These are phyloP conservation scores for Pseudogymnoascus pannorum DNA, from an alignment of 2,329 filamentous ascomycete species.

Conservation along the genomic window DNA sequence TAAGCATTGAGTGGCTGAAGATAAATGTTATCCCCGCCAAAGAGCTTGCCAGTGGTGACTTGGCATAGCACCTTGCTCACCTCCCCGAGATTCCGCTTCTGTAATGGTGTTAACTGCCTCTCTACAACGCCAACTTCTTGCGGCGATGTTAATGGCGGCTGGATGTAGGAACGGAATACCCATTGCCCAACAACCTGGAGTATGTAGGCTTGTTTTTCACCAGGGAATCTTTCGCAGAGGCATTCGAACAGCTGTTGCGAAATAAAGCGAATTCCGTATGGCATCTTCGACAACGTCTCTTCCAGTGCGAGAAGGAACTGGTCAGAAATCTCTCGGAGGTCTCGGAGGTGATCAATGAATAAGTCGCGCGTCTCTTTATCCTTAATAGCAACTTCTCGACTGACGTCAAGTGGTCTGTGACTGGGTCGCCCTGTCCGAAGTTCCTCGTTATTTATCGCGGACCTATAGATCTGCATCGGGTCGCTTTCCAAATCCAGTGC, in stretches of 20 bases:
- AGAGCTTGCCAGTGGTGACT: slow-evolving; percentile 78
- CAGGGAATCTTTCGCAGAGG: slow-evolving; percentile 68
- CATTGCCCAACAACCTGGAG: slow-evolving; percentile 82
- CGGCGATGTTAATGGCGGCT: slow-evolving; percentile 80
- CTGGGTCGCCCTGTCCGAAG: slow-evolving; percentile 83
- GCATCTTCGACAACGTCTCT: slow-evolving; percentile 78
- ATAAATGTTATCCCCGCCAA: slow-evolving; percentile 92
- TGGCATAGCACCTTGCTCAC: slow-evolving; percentile 89
- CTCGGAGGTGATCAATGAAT: slow-evolving; percentile 90
- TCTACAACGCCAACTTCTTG: slow-evolving; percentile 92
- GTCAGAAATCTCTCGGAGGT: slow-evolving; percentile 88
- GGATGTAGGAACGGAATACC: slow-evolving; percentile 91
- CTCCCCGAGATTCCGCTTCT: slow-evolving; percentile 86
- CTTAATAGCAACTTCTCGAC: slow-evolving; percentile 88
- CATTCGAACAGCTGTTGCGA: slow-evolving; percentile 78
- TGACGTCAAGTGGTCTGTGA: slow-evolving; percentile 72
- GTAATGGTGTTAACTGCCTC: slow-evolving; percentile 77
- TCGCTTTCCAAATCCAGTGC: slow-evolving; percentile 91
- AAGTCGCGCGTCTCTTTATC: slow-evolving; percentile 86
- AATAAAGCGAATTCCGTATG: slow-evolving; percentile 85
- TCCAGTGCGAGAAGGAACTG: slow-evolving; percentile 79
- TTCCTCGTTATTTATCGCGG: slow-evolving; percentile 95
- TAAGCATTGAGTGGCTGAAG: slow-evolving; percentile 92
- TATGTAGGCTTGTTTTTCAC: slow-evolving; percentile 68
- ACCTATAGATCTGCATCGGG: slow-evolving; percentile 93